A percentile compares a stretch with the other conserved stretches of the same genome.
phyloP scores from a whole-genome alignment of 257 asterid species.

The Solanum lycopersicoides region DNA sequence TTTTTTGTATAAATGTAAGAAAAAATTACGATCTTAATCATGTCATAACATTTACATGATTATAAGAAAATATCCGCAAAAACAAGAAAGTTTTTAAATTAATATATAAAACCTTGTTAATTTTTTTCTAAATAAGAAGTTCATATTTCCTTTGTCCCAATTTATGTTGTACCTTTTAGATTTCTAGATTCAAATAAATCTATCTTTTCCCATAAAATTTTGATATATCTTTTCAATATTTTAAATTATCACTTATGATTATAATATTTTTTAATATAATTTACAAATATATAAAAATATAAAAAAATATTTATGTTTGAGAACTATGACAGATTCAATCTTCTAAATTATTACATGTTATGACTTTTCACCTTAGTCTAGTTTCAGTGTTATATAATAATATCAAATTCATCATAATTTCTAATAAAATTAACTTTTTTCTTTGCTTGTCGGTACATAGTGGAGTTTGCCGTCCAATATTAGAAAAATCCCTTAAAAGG shows the following conservation, averaged over 20 bases:
- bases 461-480: neutral
- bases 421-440: neutral
- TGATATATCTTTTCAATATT: too few species aligned
- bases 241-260: too few species aligned
- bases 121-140: neutral
- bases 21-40: accelerated
- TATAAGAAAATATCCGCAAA: too few species aligned
- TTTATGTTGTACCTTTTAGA: accelerated
- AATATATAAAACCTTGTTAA: neutral
- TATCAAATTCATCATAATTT: neutral
- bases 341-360: neutral
- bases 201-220: too few species aligned
- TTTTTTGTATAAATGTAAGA: accelerated
- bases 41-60: neutral
- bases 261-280: too few species aligned
- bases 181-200: too few species aligned
- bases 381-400: neutral
- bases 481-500: neutral
- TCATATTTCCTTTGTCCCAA: neutral
- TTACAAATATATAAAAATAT: too few species aligned
- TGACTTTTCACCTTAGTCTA: neutral
- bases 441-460: neutral
- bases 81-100: neutral
- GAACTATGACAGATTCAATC: neutral
- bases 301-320: too few species aligned